Conservation (phyloP, 371 early-diverging fungal species). For the Chytridium lagenaria region DNA sequence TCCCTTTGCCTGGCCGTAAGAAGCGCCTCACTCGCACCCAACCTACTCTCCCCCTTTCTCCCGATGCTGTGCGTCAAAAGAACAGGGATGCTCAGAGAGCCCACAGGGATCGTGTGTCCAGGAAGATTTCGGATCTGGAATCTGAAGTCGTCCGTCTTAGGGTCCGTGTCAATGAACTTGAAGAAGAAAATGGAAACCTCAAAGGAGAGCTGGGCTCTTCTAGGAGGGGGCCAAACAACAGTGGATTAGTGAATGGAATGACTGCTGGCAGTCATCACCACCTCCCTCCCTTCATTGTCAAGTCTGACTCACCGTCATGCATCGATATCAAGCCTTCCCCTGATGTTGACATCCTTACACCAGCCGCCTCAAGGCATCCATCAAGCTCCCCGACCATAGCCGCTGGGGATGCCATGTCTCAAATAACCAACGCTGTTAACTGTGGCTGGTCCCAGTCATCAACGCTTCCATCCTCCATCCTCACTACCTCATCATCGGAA, state of each 20-base stretch:
- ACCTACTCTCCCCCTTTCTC: background rate
- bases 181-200: slow-evolving; percentile 11
- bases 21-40: slow-evolving; percentile 7
- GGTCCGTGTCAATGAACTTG: slow-evolving; percentile 9
- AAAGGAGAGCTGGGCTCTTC: background rate
- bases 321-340: background rate
- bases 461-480: background rate
- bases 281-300: background rate
- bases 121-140: slow-evolving; percentile 16
- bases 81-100: slow-evolving; percentile 16
- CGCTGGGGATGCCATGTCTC: background rate
- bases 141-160: slow-evolving; percentile 9
- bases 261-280: background rate
- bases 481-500: background rate
- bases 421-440: background rate
- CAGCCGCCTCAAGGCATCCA: background rate
- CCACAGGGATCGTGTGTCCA: slow-evolving; percentile 14
- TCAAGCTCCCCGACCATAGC: background rate
- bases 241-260: background rate
- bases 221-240: background rate
- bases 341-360: background rate
- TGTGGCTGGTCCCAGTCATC: slow-evolving; percentile 4
- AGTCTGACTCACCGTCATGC: background rate
- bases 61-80: slow-evolving; percentile 18
- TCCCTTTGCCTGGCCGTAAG: slow-evolving; percentile 12